phyloP scores from a whole-genome alignment of 2,329 filamentous ascomycete species.

The Botryotinia calthae region DNA sequence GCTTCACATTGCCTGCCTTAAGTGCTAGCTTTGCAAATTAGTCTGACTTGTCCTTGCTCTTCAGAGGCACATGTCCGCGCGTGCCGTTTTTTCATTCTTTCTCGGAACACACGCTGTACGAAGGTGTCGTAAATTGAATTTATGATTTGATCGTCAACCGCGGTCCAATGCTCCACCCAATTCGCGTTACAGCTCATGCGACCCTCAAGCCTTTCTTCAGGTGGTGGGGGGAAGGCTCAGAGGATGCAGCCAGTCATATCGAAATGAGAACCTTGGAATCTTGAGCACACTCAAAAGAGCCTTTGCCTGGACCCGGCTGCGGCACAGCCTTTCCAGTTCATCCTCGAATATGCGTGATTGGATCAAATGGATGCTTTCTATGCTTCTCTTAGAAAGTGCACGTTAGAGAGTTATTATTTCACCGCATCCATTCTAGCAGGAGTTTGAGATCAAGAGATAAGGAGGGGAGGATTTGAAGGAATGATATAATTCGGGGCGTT shows the following conservation, averaged over 20 bases:
- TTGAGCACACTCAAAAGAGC: conserved; percentile 4
- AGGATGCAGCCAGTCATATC: conserved; percentile 11
- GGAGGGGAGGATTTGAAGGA: conserved; percentile 6
- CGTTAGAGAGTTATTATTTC: background rate
- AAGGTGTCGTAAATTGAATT: conserved; percentile 21
- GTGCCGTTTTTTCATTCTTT: conserved; percentile 19
- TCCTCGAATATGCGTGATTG: background rate
- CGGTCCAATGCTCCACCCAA: conserved; percentile 26
- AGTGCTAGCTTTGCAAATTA: conserved; percentile 18
- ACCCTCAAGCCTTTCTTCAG: conserved; percentile 23
- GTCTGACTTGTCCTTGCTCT: conserved; percentile 18
- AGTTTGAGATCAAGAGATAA: conserved; percentile 1
- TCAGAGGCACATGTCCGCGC: conserved; percentile 22
- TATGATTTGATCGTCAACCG: conserved; percentile 30
- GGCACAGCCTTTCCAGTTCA: conserved; percentile 20
- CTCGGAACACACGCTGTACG: conserved; percentile 21
- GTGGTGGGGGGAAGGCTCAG: conserved; percentile 18
- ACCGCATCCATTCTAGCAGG: conserved; percentile 18
- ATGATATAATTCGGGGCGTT: background rate
- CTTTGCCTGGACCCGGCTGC: conserved; percentile 18
- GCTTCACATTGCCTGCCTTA: conserved; percentile 19
- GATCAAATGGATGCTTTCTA: background rate
- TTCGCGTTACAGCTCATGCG: conserved; percentile 28
- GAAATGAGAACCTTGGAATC: conserved; percentile 7
- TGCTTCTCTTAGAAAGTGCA: background rate